Evolutionary conservation across 2,329 filamentous ascomycete species (phyloP).

Genomic region (Aspergillus ruber): DNA sequence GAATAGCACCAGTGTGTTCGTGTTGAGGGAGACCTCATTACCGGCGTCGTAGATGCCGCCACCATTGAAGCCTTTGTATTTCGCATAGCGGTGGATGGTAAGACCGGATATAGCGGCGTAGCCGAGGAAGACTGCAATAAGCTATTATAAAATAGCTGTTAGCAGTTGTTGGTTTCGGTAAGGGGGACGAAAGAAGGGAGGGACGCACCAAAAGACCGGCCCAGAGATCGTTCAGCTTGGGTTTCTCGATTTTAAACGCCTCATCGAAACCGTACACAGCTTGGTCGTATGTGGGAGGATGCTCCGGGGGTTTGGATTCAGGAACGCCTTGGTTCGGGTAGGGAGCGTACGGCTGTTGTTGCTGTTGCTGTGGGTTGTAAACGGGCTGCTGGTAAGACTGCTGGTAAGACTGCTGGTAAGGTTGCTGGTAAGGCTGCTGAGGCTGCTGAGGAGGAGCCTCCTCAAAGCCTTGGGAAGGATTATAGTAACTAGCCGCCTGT

Average conservation of each 20-base stretch:
- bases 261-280: slow-evolving; percentile 59
- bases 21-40: slow-evolving; percentile 65
- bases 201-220: slow-evolving; percentile 65
- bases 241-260: slow-evolving; percentile 71
- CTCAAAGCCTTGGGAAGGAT: slow-evolving; percentile 19
- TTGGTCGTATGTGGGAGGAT: slow-evolving; percentile 31
- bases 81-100: slow-evolving; percentile 66
- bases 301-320: slow-evolving; percentile 26
- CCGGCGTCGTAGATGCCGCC: slow-evolving; percentile 65
- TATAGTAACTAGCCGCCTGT: slow-evolving; percentile 32
- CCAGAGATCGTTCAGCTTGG: slow-evolving; percentile 91
- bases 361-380: slow-evolving; percentile 15
- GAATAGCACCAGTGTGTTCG: slow-evolving; percentile 82
- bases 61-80: slow-evolving; percentile 57
- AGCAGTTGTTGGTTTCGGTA: not conserved
- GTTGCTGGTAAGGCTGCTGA: slow-evolving; percentile 6
- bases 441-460: slow-evolving; percentile 11
- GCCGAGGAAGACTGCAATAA: slow-evolving; percentile 64
- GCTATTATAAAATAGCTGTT: slow-evolving; percentile 35
- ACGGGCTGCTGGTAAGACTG: slow-evolving; percentile 24
- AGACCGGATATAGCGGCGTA: slow-evolving; percentile 72
- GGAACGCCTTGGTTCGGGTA: slow-evolving; percentile 6
- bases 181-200: not conserved
- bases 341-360: not conserved
- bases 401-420: slow-evolving; percentile 7